Evolutionary conservation across 345 rosid genomes (phyloP).

Genomic region (Capsella bursapastoris): DNA sequence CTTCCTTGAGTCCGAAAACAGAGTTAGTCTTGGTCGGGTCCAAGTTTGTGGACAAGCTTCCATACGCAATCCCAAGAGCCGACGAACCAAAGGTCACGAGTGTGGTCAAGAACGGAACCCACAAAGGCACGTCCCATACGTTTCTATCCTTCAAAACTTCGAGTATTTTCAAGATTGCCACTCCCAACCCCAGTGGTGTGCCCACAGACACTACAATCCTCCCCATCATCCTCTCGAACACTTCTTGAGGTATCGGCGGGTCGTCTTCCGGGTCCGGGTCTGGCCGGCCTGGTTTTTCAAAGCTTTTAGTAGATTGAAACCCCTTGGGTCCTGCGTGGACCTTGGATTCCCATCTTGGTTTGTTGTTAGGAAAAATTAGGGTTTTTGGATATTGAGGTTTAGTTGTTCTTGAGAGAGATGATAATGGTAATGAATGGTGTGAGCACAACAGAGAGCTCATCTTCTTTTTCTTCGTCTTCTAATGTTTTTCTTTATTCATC

Average conservation of each 20-base stretch:
- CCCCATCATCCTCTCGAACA: constrained; percentile 52
- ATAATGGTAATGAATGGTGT: constrained; percentile 33
- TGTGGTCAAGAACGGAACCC: constrained; percentile 62
- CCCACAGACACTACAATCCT: constrained; percentile 60
- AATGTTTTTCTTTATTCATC: constrained; percentile 22
- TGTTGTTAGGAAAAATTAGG: constrained; percentile 21
- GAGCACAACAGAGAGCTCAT: constrained; percentile 55
- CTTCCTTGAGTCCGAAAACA: constrained; percentile 69
- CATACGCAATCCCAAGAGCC: constrained; percentile 74
- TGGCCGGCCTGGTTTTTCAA: constrained; percentile 16
- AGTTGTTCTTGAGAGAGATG: constrained; percentile 39
- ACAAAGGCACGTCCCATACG: constrained; percentile 63
- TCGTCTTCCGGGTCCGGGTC: constrained; percentile 43
- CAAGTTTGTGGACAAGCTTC: constrained; percentile 75
- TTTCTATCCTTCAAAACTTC: constrained; percentile 53
- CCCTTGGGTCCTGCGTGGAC: constrained; percentile 58
- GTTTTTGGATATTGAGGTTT: constrained; percentile 15
- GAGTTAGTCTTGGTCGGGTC: constrained; percentile 68
- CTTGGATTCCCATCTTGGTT: constrained; percentile 32
- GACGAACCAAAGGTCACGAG: constrained; percentile 69
- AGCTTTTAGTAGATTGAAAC: constrained; percentile 36
- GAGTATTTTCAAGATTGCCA: constrained; percentile 47
- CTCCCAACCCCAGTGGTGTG: constrained; percentile 51
- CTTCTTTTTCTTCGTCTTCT: constrained; percentile 6
- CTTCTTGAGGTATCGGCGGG: constrained; percentile 56